These are phyloP conservation scores for Pilobolus umbonatus DNA, from an alignment of 192 early-diverging fungal species.

Conservation along the genomic window DNA sequence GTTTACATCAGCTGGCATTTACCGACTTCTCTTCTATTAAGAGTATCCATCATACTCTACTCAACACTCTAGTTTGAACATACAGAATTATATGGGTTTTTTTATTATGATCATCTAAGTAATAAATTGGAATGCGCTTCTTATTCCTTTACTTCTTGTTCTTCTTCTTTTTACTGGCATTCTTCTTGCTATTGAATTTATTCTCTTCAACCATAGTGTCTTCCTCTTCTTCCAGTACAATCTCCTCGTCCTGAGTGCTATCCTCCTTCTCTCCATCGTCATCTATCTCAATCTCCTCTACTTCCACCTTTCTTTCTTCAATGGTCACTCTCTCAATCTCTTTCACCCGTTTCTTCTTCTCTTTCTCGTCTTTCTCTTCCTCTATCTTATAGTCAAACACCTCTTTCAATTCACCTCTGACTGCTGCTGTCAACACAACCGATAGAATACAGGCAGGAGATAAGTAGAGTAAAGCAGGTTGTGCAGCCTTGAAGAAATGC, in stretches of 20 bases:
- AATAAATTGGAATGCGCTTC: no score
- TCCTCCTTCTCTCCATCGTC: slow-evolving; percentile 10
- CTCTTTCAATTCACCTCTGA: slow-evolving; percentile 63
- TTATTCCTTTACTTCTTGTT: slow-evolving; percentile 5
- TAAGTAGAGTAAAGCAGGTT: slow-evolving; percentile 94
- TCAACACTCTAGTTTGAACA: no score
- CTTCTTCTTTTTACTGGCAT: background rate
- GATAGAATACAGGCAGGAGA: slow-evolving; percentile 95
- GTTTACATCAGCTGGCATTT: no score
- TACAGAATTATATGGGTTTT: no score
- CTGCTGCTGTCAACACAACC: slow-evolving; percentile 56
- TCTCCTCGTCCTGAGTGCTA: slow-evolving; percentile 2
- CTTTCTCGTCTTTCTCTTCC: slow-evolving; percentile 43
- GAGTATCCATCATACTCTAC: no score
- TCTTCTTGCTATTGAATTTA: background rate
- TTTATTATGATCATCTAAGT: no score
- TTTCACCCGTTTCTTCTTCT: slow-evolving; percentile 46
- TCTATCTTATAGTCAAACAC: slow-evolving; percentile 65
- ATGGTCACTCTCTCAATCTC: background rate
- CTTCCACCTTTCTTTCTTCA: background rate
- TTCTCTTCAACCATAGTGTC: background rate
- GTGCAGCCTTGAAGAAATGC: slow-evolving; percentile 94
- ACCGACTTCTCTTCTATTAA: no score
- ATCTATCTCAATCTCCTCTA: background rate
- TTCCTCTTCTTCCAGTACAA: slow-evolving; percentile 9